Base-by-base conservation (phyloP, 352 stramenopile genomes). In the Elongisporangium prolatum region DNA sequence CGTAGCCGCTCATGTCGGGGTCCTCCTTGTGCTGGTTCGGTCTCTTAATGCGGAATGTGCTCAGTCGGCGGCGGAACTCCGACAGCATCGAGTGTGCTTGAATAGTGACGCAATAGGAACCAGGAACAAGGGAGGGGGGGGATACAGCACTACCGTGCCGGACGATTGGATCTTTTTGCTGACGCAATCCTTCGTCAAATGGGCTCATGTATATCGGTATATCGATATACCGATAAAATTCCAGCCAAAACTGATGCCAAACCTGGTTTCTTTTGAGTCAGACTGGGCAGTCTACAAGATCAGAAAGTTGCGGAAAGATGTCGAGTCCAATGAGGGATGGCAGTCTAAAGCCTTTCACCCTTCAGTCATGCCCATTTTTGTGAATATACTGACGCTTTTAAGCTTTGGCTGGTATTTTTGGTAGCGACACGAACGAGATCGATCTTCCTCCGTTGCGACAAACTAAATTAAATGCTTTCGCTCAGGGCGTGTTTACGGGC, bases 41-140 rank as follows among this genome's bases (percentile, higher is more conserved):
- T 68, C 75, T 80, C 67, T 75, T 71, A 67, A 68, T 73, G 64
- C 62, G 71, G 56, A 69, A 47, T 17, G 67, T 73, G 48, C 68
- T 60, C 47, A 74, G 67, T 49, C 77, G 71, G 64, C 69, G 59
- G 60, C 74, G 66, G 57, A 84, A 64, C 28, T 77, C 63, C 7
- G 68, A 75, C 34, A 80, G 63, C 73, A 82, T 82, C 63, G 34
- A 44, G 34, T 44, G 34, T 3, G 34, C 34, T 44, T 44, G 34
- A 13, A 44, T 44, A 44, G 34, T 44, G 34, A 44, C 34, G 34
- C 34, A 44, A 44, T 44, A 44, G 34, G 50, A 59, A 28, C 28
- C 25, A 54, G 17, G 34, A 44, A 44, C 14, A 44, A n/a, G n/a
- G n/a, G n/a, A n/a, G n/a, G n/a, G n/a, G 34, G 34, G 34, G 34